phyloP scores from a whole-genome alignment of 1,284 basidiomycete genomes.

The Sanghuangporus sanghuang region DNA sequence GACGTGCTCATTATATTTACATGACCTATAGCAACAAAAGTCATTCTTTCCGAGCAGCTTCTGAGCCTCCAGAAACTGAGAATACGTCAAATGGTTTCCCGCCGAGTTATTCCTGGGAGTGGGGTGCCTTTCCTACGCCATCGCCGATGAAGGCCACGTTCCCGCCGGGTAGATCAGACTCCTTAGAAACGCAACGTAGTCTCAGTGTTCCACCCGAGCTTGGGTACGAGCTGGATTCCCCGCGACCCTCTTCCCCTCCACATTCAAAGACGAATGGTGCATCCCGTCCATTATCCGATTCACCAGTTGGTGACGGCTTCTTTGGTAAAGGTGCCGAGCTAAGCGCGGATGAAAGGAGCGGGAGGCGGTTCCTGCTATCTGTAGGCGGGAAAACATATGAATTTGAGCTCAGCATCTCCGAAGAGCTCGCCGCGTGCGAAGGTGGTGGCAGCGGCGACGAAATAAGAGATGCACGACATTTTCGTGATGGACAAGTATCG shows the following conservation, averaged over 20 bases:
- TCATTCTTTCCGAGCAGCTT: slow-evolving; percentile 44
- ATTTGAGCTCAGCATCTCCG: slow-evolving; percentile 57
- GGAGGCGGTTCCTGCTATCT: slow-evolving; percentile 47
- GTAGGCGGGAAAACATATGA: slow-evolving; percentile 49
- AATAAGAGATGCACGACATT: slow-evolving; percentile 45
- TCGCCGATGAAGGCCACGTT: slow-evolving; percentile 58
- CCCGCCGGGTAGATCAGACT: slow-evolving; percentile 21
- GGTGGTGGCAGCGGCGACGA: slow-evolving; percentile 35
- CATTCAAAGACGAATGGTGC: slow-evolving; percentile 24
- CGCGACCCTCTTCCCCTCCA: not conserved
- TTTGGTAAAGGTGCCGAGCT: slow-evolving; percentile 52
- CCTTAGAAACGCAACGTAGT: slow-evolving; percentile 34
- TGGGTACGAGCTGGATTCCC: slow-evolving; percentile 12
- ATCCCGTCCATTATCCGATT: not conserved
- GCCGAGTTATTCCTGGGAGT: slow-evolving; percentile 76
- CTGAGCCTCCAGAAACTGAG: slow-evolving; percentile 46
- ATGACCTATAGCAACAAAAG: slow-evolving; percentile 22
- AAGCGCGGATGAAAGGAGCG: slow-evolving; percentile 44
- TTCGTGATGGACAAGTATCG: slow-evolving; percentile 50
- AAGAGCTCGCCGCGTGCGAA: slow-evolving; percentile 20
- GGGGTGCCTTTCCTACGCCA: slow-evolving; percentile 79
- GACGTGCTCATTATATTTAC: not conserved
- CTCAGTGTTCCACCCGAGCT: slow-evolving; percentile 52
- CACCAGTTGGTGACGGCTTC: not conserved
- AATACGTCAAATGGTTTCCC: slow-evolving; percentile 24